Evolutionary conservation across 805 yeast species (phyloP).

Genomic region (Candida ficus): DNA sequence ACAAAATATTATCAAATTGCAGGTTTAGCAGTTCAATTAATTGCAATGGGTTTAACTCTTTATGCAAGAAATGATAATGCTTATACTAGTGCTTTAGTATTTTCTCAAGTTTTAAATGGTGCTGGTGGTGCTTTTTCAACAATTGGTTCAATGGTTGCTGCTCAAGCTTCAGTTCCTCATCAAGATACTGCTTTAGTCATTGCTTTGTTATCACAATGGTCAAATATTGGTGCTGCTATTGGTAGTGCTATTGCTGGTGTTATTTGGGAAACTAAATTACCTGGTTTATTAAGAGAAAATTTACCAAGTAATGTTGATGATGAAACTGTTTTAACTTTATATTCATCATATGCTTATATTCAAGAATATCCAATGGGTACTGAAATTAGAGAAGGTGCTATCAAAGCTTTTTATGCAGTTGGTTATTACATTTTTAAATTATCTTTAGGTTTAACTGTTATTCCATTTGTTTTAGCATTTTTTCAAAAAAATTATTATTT

Average conservation of each 20-base stretch:
- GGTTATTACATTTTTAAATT: slow-evolving; percentile 25
- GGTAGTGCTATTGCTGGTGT: slow-evolving; percentile 35
- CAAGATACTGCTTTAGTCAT: slow-evolving; percentile 34
- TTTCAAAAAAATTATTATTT: slow-evolving; percentile 32
- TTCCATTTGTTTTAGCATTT: slow-evolving; percentile 27
- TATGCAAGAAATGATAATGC: slow-evolving; percentile 18
- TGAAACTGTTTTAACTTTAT: slow-evolving; percentile 20
- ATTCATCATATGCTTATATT: slow-evolving; percentile 22
- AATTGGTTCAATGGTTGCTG: slow-evolving; percentile 30
- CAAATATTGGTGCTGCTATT: slow-evolving; percentile 32
- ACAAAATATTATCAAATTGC: slow-evolving; percentile 29
- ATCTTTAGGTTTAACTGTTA: slow-evolving; percentile 27
- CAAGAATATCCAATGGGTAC: slow-evolving; percentile 17
- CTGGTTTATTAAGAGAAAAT: slow-evolving; percentile 25
- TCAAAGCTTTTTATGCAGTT: slow-evolving; percentile 29
- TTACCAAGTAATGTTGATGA: slow-evolving; percentile 24
- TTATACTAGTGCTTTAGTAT: slow-evolving; percentile 19
- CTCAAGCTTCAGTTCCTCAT: slow-evolving; percentile 35
- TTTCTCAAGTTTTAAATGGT: slow-evolving; percentile 29
- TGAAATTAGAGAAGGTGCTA: slow-evolving; percentile 27
- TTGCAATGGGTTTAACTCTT: slow-evolving; percentile 27
- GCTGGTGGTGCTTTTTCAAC: slow-evolving; percentile 34
- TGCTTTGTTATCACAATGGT: slow-evolving; percentile 29
- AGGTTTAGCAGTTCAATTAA: slow-evolving; percentile 28
- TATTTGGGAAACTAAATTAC: slow-evolving; percentile 30